A percentile compares a stretch with the other conserved stretches of the same genome.
Evolutionary conservation across 306 rosid genomes (phyloP).

Genomic region (Cucumis hystrix): DNA sequence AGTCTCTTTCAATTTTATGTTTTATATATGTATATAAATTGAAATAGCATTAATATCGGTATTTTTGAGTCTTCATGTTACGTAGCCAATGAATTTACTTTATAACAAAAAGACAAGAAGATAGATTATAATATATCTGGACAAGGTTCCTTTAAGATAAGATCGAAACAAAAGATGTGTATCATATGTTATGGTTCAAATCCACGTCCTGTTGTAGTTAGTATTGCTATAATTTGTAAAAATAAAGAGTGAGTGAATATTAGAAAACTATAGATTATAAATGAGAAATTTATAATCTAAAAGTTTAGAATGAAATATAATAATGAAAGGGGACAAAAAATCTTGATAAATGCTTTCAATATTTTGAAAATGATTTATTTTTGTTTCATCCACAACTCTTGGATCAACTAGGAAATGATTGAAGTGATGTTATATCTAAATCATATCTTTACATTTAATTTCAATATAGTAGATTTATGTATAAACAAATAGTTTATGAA

Average conservation of each 20-base stretch:
- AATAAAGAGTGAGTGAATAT: background rate
- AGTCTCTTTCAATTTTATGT: too few relatives aligned
- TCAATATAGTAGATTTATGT: background rate
- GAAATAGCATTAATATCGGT: too few relatives aligned
- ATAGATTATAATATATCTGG: too few relatives aligned
- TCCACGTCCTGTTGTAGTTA: background rate
- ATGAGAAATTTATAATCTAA: background rate
- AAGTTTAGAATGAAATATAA: background rate
- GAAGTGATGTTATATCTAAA: background rate
- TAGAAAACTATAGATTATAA: background rate
- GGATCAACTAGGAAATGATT: background rate
- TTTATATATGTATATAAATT: too few relatives aligned
- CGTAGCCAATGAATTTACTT: too few relatives aligned
- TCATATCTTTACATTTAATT: background rate
- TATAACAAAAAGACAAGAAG: too few relatives aligned
- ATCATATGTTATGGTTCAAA: background rate
- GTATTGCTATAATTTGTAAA: background rate
- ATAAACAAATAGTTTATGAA: too few relatives aligned
- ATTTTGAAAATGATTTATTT: background rate
- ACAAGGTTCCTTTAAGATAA: too few relatives aligned
- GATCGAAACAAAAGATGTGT: background rate
- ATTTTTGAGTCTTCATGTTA: too few relatives aligned
- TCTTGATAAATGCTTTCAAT: background rate
- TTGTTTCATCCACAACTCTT: background rate
- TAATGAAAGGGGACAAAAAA: background rate